phyloP scores from a whole-genome alignment of 805 yeast species.

The Wickerhamiella sorbophila region DNA sequence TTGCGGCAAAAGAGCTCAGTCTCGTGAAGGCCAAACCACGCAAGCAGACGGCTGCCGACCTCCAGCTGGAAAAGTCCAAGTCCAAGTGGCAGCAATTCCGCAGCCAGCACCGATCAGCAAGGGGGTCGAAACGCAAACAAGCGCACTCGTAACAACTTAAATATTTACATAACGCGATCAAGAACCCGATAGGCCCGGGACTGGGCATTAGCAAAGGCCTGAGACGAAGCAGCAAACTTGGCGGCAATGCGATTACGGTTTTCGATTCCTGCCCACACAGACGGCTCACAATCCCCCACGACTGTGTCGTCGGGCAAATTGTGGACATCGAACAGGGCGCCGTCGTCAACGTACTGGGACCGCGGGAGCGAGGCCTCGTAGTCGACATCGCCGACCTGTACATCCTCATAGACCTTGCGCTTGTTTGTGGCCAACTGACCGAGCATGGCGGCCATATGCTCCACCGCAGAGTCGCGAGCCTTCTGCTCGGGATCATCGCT shows the following conservation, averaged over 20 bases:
- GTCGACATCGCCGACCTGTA: neutral
- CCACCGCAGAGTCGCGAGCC: neutral
- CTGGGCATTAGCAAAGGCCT: neutral
- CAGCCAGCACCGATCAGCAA: conserved; percentile 5
- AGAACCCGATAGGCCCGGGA: conserved; percentile 2
- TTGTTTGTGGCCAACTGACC: neutral
- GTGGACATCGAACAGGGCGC: conserved; percentile 11
- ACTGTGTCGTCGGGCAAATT: conserved; percentile 12
- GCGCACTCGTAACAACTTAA: conserved; percentile 15
- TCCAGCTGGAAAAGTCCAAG: conserved; percentile 15
- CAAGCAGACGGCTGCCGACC: neutral
- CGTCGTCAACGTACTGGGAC: conserved; percentile 12
- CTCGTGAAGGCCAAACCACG: neutral
- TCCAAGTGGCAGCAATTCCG: conserved; percentile 21
- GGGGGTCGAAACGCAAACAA: conserved; percentile 6
- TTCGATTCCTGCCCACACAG: conserved; percentile 17
- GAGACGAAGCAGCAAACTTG: conserved; percentile 2
- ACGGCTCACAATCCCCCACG: conserved; percentile 15
- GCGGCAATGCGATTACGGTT: conserved; percentile 6
- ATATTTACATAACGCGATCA: conserved; percentile 12
- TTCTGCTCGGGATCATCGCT: neutral
- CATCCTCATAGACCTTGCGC: neutral
- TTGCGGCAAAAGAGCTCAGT: neutral
- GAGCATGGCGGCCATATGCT: neutral
- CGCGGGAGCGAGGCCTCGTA: neutral